phyloP scores from a whole-genome alignment of 495 filamentous ascomycete genomes.

The Penicillium ochrochloron region DNA sequence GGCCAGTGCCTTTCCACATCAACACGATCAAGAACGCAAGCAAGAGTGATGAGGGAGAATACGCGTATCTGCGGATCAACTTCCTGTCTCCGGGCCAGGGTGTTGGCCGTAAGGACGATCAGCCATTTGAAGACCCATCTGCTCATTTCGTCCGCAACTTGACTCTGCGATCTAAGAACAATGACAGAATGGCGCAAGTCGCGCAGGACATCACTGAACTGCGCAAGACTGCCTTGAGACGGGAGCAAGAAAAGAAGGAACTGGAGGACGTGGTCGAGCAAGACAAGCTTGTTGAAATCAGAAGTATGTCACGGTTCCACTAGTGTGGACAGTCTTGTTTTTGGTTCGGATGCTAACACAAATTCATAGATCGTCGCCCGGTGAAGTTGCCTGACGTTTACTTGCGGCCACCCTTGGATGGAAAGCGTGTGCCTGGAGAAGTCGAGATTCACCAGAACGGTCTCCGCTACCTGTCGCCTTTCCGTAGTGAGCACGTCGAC shows the following conservation, averaged over 20 bases:
- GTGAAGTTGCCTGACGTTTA: slow-evolving; percentile 87
- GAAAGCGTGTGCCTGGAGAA: slow-evolving; percentile 92
- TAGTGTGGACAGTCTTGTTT: background rate
- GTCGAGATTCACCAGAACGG: slow-evolving; percentile 98
- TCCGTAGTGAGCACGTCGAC: slow-evolving; percentile 83
- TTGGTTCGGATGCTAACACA: slow-evolving; percentile 5
- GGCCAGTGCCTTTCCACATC: slow-evolving; percentile 98
- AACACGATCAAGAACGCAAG: slow-evolving; percentile 98
- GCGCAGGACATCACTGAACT: slow-evolving; percentile 89
- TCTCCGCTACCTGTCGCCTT: slow-evolving; percentile 92
- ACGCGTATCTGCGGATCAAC: slow-evolving; percentile 92
- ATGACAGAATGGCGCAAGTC: slow-evolving; percentile 84
- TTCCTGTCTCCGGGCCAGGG: slow-evolving; percentile 97
- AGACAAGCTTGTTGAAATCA: slow-evolving; percentile 90
- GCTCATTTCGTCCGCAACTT: slow-evolving; percentile 96
- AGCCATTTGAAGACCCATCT: slow-evolving; percentile 94
- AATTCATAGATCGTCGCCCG: slow-evolving; percentile 74
- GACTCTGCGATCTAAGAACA: slow-evolving; percentile 89
- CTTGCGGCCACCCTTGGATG: slow-evolving; percentile 91
- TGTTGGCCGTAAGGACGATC: slow-evolving; percentile 96
- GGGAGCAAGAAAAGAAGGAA: slow-evolving; percentile 98
- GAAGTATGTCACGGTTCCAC: slow-evolving; percentile 60
- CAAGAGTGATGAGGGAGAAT: slow-evolving; percentile 94
- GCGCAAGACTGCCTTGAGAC: slow-evolving; percentile 85
- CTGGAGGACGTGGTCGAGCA: slow-evolving; percentile 99